These are phyloP conservation scores for Candida dajiaensis DNA, from an alignment of 805 yeast genomes.

Conservation along the genomic window DNA sequence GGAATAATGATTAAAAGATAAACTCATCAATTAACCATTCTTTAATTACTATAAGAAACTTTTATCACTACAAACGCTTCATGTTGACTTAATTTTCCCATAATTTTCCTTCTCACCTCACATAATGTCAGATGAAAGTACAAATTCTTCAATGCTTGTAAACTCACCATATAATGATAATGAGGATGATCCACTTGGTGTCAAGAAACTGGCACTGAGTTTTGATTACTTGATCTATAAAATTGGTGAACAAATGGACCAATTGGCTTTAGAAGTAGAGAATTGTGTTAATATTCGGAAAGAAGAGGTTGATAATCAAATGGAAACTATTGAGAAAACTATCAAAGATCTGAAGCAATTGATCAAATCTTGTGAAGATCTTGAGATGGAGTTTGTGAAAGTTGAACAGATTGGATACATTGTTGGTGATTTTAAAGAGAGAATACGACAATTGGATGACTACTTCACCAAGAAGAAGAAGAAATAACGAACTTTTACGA, in stretches of 20 bases:
- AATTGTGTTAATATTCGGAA: slow-evolving; percentile 21
- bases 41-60: too few species aligned
- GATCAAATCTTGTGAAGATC: slow-evolving; percentile 39
- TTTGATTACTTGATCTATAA: slow-evolving; percentile 62
- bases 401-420: slow-evolving; percentile 40
- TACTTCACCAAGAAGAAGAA: slow-evolving; percentile 8
- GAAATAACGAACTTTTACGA: background rate
- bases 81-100: too few species aligned
- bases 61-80: too few species aligned
- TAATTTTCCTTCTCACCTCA: too few species aligned
- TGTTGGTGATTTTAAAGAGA: slow-evolving; percentile 34
- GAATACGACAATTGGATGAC: slow-evolving; percentile 32
- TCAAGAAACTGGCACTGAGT: slow-evolving; percentile 51
- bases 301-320: slow-evolving; percentile 13
- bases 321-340: slow-evolving; percentile 32
- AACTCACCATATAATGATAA: slow-evolving; percentile 19
- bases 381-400: slow-evolving; percentile 46
- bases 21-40: background rate
- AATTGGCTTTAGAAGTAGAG: slow-evolving; percentile 39
- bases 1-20: background rate
- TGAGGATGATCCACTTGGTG: slow-evolving; percentile 56
- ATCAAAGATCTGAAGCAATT: slow-evolving; percentile 34
- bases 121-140: background rate
- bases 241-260: slow-evolving; percentile 49
- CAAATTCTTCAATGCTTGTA: background rate